Evolutionary conservation across 108 stramenopile genomes (phyloP).

Genomic region (Discostella stelligeroides): DNA sequence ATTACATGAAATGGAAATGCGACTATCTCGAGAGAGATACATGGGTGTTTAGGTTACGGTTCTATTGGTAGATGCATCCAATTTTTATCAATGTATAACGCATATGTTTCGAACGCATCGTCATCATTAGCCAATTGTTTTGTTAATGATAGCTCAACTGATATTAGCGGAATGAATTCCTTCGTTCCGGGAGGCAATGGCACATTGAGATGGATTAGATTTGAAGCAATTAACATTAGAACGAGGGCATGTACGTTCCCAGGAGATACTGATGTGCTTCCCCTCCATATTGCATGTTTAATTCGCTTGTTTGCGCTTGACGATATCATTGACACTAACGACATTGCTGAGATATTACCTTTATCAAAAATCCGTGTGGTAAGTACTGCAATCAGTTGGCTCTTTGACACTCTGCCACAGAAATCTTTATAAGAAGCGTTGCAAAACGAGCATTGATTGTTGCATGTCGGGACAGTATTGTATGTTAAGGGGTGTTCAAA

Average conservation of each 20-base stretch:
- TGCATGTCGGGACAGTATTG: not conserved
- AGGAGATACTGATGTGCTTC: not conserved
- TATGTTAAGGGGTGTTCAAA: not conserved
- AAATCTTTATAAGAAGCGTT: not conserved
- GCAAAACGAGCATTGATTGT: not conserved
- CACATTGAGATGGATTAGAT: not conserved
- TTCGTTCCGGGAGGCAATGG: no score
- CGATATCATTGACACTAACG: not conserved
- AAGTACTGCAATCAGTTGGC: not conserved
- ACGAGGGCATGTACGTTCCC: not conserved
- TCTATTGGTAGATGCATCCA: no score
- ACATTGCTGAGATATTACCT: not conserved
- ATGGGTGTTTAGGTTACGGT: no score
- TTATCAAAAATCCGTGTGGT: not conserved
- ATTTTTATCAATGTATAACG: no score
- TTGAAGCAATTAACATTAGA: not conserved
- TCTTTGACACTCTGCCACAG: not conserved
- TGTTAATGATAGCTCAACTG: no score
- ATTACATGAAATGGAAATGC: no score
- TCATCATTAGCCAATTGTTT: no score
- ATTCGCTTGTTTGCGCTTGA: not conserved
- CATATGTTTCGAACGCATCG: no score
- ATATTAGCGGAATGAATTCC: no score
- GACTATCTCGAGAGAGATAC: no score
- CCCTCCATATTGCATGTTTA: not conserved